Evolutionary conservation across 2,329 filamentous ascomycete genomes (phyloP).

Genomic region (Aspergillus hortae): DNA sequence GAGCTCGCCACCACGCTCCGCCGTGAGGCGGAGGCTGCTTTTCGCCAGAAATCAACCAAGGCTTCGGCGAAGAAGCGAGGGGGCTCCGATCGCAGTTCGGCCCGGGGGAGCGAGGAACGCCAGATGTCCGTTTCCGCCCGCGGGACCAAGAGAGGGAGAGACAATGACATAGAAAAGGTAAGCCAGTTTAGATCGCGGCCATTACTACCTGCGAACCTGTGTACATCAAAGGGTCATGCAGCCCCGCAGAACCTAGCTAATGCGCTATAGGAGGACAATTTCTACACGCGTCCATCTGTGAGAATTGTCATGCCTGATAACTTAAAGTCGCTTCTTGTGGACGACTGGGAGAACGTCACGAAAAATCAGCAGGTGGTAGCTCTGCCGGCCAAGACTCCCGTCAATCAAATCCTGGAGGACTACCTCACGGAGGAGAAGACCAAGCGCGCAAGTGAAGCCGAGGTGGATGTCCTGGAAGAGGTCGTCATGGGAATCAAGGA

Average conservation of each 20-base stretch:
- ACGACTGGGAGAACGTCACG: conserved; percentile 98
- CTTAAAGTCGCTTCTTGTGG: conserved; percentile 87
- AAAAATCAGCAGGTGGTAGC: conserved; percentile 89
- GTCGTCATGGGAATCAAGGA: conserved; percentile 80
- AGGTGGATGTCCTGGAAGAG: conserved; percentile 84
- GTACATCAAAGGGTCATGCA: background rate
- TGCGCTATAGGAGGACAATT: conserved; percentile 72
- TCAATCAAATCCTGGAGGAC: conserved; percentile 73
- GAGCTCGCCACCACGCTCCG: conserved; percentile 65
- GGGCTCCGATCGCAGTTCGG: conserved; percentile 41
- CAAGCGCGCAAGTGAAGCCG: conserved; percentile 61
- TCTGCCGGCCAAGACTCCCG: conserved; percentile 72
- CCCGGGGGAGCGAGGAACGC: conserved; percentile 44
- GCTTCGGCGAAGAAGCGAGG: conserved; percentile 37
- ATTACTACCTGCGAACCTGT: background rate
- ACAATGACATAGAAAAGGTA: conserved; percentile 49
- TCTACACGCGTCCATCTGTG: conserved; percentile 78
- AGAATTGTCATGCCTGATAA: conserved; percentile 83
- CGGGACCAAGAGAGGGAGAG: conserved; percentile 42
- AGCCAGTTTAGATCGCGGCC: conserved; percentile 7
- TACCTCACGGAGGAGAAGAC: conserved; percentile 70
- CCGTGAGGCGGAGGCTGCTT: conserved; percentile 37
- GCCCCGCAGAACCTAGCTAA: background rate
- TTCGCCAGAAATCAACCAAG: conserved; percentile 32
- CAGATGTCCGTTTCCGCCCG: conserved; percentile 42